Evolutionary conservation across 768 basidiomycete species (phyloP).

Genomic region (Lactarius pseudohatsudake): DNA sequence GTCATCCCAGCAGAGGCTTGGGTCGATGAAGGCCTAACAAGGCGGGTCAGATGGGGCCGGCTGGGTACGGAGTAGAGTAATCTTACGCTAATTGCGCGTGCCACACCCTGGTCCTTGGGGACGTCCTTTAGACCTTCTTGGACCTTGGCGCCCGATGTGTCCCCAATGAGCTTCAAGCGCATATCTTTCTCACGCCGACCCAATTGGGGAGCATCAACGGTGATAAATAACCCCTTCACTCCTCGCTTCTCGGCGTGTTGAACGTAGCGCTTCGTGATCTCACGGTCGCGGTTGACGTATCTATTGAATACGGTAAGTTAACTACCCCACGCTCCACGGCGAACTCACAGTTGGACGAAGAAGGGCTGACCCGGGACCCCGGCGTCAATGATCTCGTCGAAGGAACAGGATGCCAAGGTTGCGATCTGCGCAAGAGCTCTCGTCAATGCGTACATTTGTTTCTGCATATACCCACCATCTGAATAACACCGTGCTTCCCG

Average conservation of each 20-base stretch:
- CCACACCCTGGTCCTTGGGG: constrained; percentile 13
- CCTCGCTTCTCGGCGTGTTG: constrained; percentile 89
- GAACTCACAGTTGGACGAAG: constrained; percentile 77
- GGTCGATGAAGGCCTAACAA: constrained; percentile 84
- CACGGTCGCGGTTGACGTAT: constrained; percentile 90
- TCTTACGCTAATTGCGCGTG: constrained; percentile 17
- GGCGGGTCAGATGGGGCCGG: not conserved
- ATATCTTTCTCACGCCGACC: constrained; percentile 95
- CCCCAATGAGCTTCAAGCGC: constrained; percentile 92
- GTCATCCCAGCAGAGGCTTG: constrained; percentile 82
- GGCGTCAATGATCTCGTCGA: constrained; percentile 90
- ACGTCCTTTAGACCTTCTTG: constrained; percentile 11
- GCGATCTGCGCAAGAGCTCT: constrained; percentile 62
- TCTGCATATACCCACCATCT: constrained; percentile 48
- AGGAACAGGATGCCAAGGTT: constrained; percentile 91
- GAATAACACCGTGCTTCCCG: constrained; percentile 71
- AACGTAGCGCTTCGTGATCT: constrained; percentile 81
- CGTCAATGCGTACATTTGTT: not conserved
- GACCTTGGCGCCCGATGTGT: constrained; percentile 1
- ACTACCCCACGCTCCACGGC: not conserved
- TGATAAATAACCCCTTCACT: constrained; percentile 92
- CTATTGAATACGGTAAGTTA: constrained; percentile 37
- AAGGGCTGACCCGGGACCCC: constrained; percentile 76
- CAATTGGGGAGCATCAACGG: constrained; percentile 95
- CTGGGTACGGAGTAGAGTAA: not conserved